A percentile compares a stretch with the other conserved stretches of the same genome.
Conservation (phyloP, 163 green algal species). For the Chloroidium sp. region DNA sequence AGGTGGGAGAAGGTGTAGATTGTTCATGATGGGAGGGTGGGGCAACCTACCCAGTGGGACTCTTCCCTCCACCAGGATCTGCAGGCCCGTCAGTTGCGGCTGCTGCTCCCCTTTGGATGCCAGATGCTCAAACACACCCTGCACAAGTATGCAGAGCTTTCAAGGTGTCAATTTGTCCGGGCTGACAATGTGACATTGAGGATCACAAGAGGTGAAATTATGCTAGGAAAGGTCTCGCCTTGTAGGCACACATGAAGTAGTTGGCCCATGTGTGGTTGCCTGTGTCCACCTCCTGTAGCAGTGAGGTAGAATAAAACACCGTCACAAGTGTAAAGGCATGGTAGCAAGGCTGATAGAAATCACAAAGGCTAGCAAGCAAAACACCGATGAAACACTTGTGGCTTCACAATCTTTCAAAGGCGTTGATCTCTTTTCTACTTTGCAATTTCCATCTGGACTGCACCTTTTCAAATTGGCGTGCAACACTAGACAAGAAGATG, state of each 20-base stretch:
- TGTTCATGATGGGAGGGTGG: too few species aligned
- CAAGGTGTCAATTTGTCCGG: background rate
- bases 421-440: too few species aligned
- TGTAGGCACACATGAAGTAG: constrained; percentile 93
- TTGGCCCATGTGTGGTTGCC: constrained; percentile 86
- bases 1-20: too few species aligned
- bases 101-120: constrained; percentile 18
- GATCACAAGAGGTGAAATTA: background rate
- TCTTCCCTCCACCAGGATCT: constrained; percentile 73
- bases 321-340: background rate
- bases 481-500: background rate
- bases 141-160: background rate
- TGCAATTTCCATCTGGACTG: too few species aligned
- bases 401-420: too few species aligned
- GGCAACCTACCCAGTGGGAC: constrained; percentile 63
- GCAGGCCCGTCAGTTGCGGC: constrained; percentile 42
- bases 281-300: constrained; percentile 58
- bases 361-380: background rate
- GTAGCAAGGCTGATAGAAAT: background rate
- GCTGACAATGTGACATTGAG: too few species aligned
- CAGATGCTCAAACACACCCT: constrained; percentile 72
- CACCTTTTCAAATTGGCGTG: too few species aligned
- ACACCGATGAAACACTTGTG: background rate
- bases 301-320: background rate
- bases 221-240: constrained; percentile 29